Evolutionary conservation across 2,329 filamentous ascomycete genomes (phyloP).

Genomic region (Elsinoe fawcettii): DNA sequence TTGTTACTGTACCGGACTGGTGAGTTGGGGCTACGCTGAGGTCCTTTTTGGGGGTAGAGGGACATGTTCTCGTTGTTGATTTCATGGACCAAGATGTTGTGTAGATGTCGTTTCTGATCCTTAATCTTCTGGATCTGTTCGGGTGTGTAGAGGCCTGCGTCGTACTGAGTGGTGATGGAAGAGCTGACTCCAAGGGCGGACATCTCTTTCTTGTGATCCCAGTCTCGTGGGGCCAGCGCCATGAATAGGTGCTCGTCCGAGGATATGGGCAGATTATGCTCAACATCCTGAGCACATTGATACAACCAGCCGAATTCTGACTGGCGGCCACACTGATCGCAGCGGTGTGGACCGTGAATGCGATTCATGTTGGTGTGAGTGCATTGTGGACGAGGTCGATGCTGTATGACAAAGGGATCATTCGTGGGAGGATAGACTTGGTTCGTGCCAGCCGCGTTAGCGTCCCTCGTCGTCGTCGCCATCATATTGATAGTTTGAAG

Average conservation of each 20-base stretch:
- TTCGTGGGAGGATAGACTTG: not conserved
- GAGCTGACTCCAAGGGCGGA: slow-evolving; percentile 29
- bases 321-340: slow-evolving; percentile 49
- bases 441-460: not conserved
- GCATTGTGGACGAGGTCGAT: slow-evolving; percentile 38
- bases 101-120: slow-evolving; percentile 35
- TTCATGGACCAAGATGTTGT: slow-evolving; percentile 20
- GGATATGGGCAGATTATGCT: slow-evolving; percentile 22
- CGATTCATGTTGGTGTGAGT: slow-evolving; percentile 63
- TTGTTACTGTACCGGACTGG: not conserved
- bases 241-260: slow-evolving; percentile 9
- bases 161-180: slow-evolving; percentile 37
- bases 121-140: slow-evolving; percentile 36
- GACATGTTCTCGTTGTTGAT: not conserved
- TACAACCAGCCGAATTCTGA: slow-evolving; percentile 65
- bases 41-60: not conserved
- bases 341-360: slow-evolving; percentile 50
- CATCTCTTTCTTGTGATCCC: slow-evolving; percentile 15
- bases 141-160: slow-evolving; percentile 35
- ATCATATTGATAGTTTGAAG: not conserved
- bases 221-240: not conserved
- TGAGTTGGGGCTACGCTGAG: not conserved
- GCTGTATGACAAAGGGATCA: slow-evolving; percentile 5
- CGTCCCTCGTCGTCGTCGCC: not conserved
- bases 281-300: slow-evolving; percentile 57